These are phyloP conservation scores for Hirsutella rhossiliensis DNA, from an alignment of 2,329 filamentous ascomycete species.

Conservation along the genomic window DNA sequence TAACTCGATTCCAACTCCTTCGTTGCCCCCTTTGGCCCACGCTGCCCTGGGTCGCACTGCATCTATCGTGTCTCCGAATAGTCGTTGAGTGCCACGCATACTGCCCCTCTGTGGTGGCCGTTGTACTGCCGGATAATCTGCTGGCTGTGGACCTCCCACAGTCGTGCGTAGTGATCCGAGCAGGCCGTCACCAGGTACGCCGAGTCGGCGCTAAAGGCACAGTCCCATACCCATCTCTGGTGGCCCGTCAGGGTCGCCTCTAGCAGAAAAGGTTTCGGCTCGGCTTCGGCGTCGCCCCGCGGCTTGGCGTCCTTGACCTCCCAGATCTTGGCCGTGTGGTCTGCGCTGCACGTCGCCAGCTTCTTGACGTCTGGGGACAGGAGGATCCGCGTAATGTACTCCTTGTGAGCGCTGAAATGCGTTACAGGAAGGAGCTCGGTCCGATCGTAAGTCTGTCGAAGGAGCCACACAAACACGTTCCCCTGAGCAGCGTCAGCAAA, in stretches of 20 bases:
- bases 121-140: conserved; percentile 92
- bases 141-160: conserved; percentile 82
- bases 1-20: background rate
- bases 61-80: conserved; percentile 48
- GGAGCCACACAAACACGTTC: conserved; percentile 94
- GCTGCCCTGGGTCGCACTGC: background rate
- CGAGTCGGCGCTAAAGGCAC: conserved; percentile 85
- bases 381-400: conserved; percentile 85
- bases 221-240: conserved; percentile 97
- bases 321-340: conserved; percentile 95
- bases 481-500: conserved; percentile 43
- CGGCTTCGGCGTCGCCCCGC: conserved; percentile 17
- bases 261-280: conserved; percentile 56
- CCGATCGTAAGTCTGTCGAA: conserved; percentile 70
- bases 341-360: conserved; percentile 83
- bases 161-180: conserved; percentile 80
- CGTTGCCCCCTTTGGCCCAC: background rate
- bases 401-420: conserved; percentile 80
- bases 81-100: conserved; percentile 88
- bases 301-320: conserved; percentile 63
- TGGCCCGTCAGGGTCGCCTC: conserved; percentile 83
- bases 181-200: conserved; percentile 90
- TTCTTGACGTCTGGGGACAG: conserved; percentile 90
- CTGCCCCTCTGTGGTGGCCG: conserved; percentile 81
- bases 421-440: conserved; percentile 80